Base-by-base conservation (phyloP, 805 yeast genomes). In the Saturnispora quitensis region DNA sequence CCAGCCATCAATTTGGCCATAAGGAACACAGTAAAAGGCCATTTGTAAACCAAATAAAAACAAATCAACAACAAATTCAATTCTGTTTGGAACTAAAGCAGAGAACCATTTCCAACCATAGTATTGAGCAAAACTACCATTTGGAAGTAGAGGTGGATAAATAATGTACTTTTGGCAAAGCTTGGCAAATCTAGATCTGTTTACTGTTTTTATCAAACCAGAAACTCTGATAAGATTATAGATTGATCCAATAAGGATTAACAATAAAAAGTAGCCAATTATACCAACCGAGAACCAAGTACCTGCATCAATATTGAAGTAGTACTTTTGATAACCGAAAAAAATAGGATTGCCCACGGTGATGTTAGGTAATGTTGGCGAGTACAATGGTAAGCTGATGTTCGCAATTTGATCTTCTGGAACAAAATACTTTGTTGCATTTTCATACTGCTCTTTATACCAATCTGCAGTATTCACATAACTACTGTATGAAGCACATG, bases 181-280 rank as follows among this genome's bases (percentile, higher is more conserved):
- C 24, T 54, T 54, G 10, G 54, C 47, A 24, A 48, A 5, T 13
- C 40, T 48, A 1, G 46, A 36, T 6, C 12, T 47, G 27, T 51
- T 54, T 5, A 54, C 28, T 3, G 65, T 64, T 51, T 62, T 68
- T 0, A 62, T 69, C 15, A 70, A 49, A 20, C 66, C 60, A 3
- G 57, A 48, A 22, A 56, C 66, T 17, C 50, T 60, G 60, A 57
- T 70, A 57, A 40, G 70, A 50, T 72, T 71, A 58, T 55, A 55
- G 4, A 60, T n/a, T 8, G 69, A 65, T 15, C 71, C 68, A 12
- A 71, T 40, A 1, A 72, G 9, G 57, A 75, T 61, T 0, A 74
- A 66, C 5, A 68, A 17, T 17, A 65, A 64, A 70, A 76, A 75
- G 58, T 66, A 76, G 8, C 63, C 60, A 47, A 68, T 53, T 33